Evolutionary conservation across 163 green algal genomes (phyloP), one percentile per base, ranked within the genome.

Genomic region (Trebouxiophyceae sp.): DNA sequence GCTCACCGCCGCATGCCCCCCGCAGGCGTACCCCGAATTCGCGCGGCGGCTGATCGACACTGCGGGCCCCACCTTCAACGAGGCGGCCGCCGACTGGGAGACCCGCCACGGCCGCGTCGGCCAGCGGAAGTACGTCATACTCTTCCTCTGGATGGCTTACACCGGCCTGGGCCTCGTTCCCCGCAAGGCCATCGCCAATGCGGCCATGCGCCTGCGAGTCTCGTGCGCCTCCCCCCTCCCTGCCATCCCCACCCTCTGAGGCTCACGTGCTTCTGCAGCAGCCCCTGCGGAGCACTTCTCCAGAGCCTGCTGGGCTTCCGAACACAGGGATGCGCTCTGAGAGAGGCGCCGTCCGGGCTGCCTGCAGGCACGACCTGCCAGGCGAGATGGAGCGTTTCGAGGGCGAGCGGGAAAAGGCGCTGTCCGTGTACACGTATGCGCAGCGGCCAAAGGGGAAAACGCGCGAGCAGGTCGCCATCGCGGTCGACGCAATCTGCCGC

Each of bases 331-430:
- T 33, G 16, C 26, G 31, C 23, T 33, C 19, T n/a, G n/a, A n/a
- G 66, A 47, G 57, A 5, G 4, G 22, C 32, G 30, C 22, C 22
- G 24, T 1, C 5, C 8, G 31, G 8, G 28, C 8, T 3, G 19
- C 19, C 45, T 71, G 70, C 79, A 91, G 80, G 31, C 78, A 87
- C 56, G 87, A 93, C 61, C 71, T 93, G 1, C 86, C 92, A 62
- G 84, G 85, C 34, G 87, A 93, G 71, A 79, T 92, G 62, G 84
- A 92, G 28, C 78, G 87, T 3, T 91, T 93, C 70, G 69, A 81
- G 46, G 57, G 63, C 5, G 70, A 57, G 0, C 69, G 80, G 32
- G 63, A 66, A 8, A 71, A 72, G 1, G 65, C 67, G 16, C 39
- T 72, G 69, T 60, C 68, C 45, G 62, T 70, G 54, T 79, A 76